These are phyloP conservation scores for Colletotrichum cereale DNA, from an alignment of 2,329 filamentous ascomycete species.

Conservation along the genomic window DNA sequence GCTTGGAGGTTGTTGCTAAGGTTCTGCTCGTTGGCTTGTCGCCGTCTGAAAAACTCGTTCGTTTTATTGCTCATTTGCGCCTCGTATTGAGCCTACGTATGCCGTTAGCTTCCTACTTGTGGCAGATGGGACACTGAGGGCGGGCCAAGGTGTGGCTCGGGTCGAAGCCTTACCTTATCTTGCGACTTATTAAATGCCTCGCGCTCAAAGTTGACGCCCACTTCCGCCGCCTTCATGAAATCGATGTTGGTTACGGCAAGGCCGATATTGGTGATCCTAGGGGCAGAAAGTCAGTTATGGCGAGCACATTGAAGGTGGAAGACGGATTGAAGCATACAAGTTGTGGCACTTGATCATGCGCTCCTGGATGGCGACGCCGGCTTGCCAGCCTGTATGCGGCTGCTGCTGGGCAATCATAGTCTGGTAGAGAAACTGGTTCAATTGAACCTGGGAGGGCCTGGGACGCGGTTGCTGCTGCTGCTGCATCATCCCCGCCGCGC, in stretches of 20 bases:
- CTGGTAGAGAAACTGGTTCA: constrained; percentile 57
- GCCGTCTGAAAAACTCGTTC: constrained; percentile 62
- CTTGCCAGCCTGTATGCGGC: constrained; percentile 55
- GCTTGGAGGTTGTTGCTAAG: constrained; percentile 65
- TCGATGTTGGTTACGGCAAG: constrained; percentile 59
- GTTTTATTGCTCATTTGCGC: constrained; percentile 59
- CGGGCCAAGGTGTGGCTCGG: neutral
- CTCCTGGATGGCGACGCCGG: constrained; percentile 52
- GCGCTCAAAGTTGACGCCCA: constrained; percentile 62
- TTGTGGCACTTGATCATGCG: constrained; percentile 58
- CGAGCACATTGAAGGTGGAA: neutral
- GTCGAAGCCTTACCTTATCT: constrained; percentile 58
- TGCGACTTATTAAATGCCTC: constrained; percentile 59
- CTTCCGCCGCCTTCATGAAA: constrained; percentile 55
- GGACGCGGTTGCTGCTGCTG: constrained; percentile 49
- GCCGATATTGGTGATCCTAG: constrained; percentile 64
- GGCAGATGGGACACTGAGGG: constrained; percentile 34
- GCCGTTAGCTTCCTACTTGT: constrained; percentile 6
- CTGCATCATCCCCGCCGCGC: constrained; percentile 59
- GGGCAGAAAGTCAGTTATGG: constrained; percentile 30
- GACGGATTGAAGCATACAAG: constrained; percentile 50
- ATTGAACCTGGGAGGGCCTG: constrained; percentile 49
- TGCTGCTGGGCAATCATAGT: constrained; percentile 52
- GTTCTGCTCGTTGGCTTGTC: constrained; percentile 62
- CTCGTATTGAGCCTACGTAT: constrained; percentile 62